phyloP scores from a whole-genome alignment of 371 early-diverging fungal genomes.

The Syncephalastrum racemosum region DNA sequence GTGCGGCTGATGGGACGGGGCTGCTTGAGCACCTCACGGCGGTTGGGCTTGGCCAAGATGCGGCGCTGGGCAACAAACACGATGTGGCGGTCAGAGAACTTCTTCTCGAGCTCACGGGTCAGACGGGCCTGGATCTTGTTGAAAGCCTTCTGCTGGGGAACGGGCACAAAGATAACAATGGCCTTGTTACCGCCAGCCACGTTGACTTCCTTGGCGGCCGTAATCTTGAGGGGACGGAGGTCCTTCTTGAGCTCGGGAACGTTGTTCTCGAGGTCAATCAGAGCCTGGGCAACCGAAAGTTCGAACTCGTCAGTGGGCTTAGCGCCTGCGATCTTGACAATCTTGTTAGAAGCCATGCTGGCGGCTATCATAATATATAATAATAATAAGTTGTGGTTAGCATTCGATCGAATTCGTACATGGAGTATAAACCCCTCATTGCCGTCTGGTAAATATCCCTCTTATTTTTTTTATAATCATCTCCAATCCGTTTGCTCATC shows the following conservation, averaged over 20 bases:
- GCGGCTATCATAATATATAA: too few species aligned
- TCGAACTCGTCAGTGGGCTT: conserved; percentile 86
- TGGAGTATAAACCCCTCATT: too few species aligned
- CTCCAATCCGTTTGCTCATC: too few species aligned
- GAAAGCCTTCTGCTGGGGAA: conserved; percentile 89
- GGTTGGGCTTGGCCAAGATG: conserved; percentile 90
- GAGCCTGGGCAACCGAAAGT: conserved; percentile 93
- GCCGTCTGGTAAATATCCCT: too few species aligned
- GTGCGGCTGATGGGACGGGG: conserved; percentile 95
- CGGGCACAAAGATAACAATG: conserved; percentile 95
- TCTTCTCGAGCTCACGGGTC: conserved; percentile 99
- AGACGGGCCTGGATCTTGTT: conserved; percentile 93
- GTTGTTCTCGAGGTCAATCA: conserved; percentile 93
- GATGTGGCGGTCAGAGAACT: conserved; percentile 98
- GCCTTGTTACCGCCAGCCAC: conserved; percentile 95
- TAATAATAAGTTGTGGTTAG: too few species aligned
- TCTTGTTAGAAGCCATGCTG: conserved; percentile 61
- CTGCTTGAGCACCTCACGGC: conserved; percentile 86
- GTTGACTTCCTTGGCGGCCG: conserved; percentile 91
- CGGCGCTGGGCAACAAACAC: conserved; percentile 92
- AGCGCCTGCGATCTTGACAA: conserved; percentile 80
- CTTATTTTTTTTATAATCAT: too few species aligned
- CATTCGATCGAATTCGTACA: too few species aligned
- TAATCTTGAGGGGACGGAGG: conserved; percentile 89
- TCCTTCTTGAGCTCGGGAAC: conserved; percentile 95